A percentile compares a stretch with the other conserved stretches of the same genome.
phyloP scores from a whole-genome alignment of 192 early-diverging fungal genomes.

The Dimargaris xerosporica region DNA sequence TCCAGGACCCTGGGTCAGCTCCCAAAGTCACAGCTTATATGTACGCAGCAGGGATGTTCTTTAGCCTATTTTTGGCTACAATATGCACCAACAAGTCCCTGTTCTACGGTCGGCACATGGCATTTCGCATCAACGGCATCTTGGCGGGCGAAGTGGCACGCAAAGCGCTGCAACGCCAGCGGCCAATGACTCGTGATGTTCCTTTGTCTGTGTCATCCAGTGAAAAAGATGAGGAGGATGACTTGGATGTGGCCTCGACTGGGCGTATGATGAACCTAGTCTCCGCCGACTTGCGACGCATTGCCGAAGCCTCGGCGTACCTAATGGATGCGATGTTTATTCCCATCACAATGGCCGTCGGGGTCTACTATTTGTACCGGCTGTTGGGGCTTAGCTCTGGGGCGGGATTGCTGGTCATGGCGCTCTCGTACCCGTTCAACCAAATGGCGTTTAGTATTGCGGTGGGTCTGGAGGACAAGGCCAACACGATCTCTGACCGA shows the following conservation, averaged over 20 bases:
- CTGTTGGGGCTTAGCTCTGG: conserved; percentile 71
- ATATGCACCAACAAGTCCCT: conserved; percentile 33
- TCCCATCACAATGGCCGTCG: conserved; percentile 49
- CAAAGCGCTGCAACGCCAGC: conserved; percentile 41
- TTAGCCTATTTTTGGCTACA: conserved; percentile 24
- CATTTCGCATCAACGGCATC: conserved; percentile 41
- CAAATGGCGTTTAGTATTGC: conserved; percentile 34
- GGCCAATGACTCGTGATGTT: conserved; percentile 15
- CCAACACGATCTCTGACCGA: conserved; percentile 50
- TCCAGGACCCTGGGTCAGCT: conserved; percentile 26
- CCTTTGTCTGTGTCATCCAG: not conserved
- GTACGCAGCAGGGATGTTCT: conserved; percentile 41
- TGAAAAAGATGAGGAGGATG: conserved; percentile 21
- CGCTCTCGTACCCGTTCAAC: conserved; percentile 43
- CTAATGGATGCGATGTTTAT: conserved; percentile 45
- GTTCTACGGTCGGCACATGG: conserved; percentile 46
- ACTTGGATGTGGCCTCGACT: conserved; percentile 25
- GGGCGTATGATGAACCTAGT: conserved; percentile 64
- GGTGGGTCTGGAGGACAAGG: conserved; percentile 32
- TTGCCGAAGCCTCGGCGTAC: conserved; percentile 35
- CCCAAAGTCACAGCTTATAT: conserved; percentile 28
- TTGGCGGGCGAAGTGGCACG: conserved; percentile 46
- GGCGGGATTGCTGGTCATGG: conserved; percentile 54
- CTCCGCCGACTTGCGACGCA: conserved; percentile 49
- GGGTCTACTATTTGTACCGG: conserved; percentile 50